Conservation (phyloP, 305 asterid species). For the Andrographis paniculata region DNA sequence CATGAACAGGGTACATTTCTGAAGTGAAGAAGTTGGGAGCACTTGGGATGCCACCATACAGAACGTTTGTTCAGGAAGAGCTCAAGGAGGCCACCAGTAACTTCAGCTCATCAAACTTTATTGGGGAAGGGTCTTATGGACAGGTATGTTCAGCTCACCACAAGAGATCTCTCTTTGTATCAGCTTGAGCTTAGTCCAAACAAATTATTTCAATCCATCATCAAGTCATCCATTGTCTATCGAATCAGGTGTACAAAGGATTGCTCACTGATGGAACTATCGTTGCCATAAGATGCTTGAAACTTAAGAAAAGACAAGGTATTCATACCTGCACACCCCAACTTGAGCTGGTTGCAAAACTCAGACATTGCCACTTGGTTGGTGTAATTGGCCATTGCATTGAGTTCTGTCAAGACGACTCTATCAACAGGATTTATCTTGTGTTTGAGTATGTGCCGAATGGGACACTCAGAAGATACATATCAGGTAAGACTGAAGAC, state of each 20-base stretch:
- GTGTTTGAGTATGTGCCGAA: constrained; percentile 62
- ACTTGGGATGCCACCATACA: constrained; percentile 58
- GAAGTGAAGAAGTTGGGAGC: constrained; percentile 74
- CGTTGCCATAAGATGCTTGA: constrained; percentile 59
- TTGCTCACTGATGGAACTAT: constrained; percentile 51
- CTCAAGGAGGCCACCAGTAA: constrained; percentile 78
- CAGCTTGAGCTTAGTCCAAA: too few species aligned
- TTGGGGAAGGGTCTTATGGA: constrained; percentile 56
- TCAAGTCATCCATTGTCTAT: neutral
- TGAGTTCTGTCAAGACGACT: constrained; percentile 54
- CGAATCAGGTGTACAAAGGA: constrained; percentile 60
- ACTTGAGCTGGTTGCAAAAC: constrained; percentile 56
- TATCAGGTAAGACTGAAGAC: constrained; percentile 41
- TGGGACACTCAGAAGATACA: constrained; percentile 45
- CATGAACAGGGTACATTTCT: constrained; percentile 61
- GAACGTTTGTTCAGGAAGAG: constrained; percentile 68
- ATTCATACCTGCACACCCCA: constrained; percentile 62
- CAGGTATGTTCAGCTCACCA: too few species aligned
- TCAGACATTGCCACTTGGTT: constrained; percentile 64
- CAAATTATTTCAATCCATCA: neutral
- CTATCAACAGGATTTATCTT: constrained; percentile 41
- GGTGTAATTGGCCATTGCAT: constrained; percentile 85
- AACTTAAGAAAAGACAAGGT: constrained; percentile 41
- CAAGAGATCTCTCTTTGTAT: neutral
- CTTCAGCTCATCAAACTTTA: constrained; percentile 41